A percentile compares a stretch with the other conserved stretches of the same genome.
These are phyloP conservation scores for Macadamia integrifolia DNA, from an alignment of 164 flowering plant genomes.

Conservation along the genomic window DNA sequence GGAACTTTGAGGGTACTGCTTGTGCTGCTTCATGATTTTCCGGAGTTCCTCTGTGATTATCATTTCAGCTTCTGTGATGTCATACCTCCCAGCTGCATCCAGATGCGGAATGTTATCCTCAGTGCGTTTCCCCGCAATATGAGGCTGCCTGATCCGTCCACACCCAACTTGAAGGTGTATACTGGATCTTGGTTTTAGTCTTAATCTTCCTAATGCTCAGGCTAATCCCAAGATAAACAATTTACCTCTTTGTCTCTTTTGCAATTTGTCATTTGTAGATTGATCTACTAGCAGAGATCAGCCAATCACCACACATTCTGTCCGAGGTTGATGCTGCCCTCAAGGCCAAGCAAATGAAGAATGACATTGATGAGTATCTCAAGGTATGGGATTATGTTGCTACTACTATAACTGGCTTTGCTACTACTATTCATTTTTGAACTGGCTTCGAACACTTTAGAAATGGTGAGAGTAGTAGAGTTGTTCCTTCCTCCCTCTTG, in stretches of 20 bases:
- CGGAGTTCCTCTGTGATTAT: constrained; percentile 94
- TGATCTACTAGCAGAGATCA: constrained; percentile 86
- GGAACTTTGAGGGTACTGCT: constrained; percentile 89
- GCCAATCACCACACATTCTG: constrained; percentile 71
- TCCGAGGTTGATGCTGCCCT: constrained; percentile 93
- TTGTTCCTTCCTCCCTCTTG: neutral
- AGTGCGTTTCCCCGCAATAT: constrained; percentile 98
- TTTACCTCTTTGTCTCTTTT: neutral
- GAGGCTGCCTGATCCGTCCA: constrained; percentile 98
- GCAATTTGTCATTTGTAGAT: constrained; percentile 40
- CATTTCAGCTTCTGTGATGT: constrained; percentile 99
- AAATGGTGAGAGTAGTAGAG: too few relatives aligned
- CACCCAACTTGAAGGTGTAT: constrained; percentile 89
- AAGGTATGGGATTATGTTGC: constrained; percentile 41
- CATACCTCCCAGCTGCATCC: constrained; percentile 96
- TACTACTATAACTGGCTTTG: too few relatives aligned
- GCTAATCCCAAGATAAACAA: neutral
- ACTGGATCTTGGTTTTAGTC: neutral
- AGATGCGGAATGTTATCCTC: constrained; percentile 94
- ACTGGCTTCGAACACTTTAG: too few relatives aligned
- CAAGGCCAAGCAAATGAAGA: constrained; percentile 79
- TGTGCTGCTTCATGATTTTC: constrained; percentile 96
- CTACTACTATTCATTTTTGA: too few relatives aligned
- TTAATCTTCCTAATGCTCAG: neutral
- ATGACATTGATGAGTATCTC: constrained; percentile 87